Evolutionary conservation across 257 asterid species (phyloP), one percentile per base, ranked within the genome.

Genomic region (Solanum commersonii): DNA sequence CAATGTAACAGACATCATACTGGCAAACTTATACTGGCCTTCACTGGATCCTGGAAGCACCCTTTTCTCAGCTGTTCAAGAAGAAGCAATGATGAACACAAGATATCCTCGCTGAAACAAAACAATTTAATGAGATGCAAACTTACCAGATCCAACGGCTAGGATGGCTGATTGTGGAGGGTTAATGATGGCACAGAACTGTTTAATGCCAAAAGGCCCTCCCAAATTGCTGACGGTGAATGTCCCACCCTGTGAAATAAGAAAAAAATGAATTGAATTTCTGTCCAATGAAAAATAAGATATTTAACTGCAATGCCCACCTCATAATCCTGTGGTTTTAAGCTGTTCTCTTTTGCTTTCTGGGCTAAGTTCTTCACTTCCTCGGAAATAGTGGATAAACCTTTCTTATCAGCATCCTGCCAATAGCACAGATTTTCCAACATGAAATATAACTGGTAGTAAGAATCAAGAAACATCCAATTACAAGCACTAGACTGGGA

Each of bases 331-430:
- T 93, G 96, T 42, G 99, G 99, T 91, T 94, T 96, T 88, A 97
- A 92, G 90, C 93, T 97, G 94, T 96, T 97, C 20, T 93, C 98
- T 89, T 87, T 94, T 31, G 99, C 99, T 89, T 92, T 97, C 89
- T 92, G 95, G 84, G 99, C 99, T 70, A 97, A 86, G 85, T 88
- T 88, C 89, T 94, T 96, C 63, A 97, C 99, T 92, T 97, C 99
- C 87, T 97, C 97, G n/a, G 95, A 90, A 76, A 97, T 95, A 84
- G 77, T 91, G 13, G 98, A 93, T 63, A 97, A 90, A 74, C 99
- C 98, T 93, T 96, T 97, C 96, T 96, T 95, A 93, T 97, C 99
- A 72, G 98, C 99, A 65, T 97, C 99, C 99, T 97, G 94, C 89
- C 87, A 88, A 88, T 81, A 83, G 20, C 23, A 88, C 15, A 27